Evolutionary conservation across 2,329 filamentous ascomycete genomes (phyloP), one percentile per base, ranked within the genome.

Genomic region (Ilyonectria sp.): DNA sequence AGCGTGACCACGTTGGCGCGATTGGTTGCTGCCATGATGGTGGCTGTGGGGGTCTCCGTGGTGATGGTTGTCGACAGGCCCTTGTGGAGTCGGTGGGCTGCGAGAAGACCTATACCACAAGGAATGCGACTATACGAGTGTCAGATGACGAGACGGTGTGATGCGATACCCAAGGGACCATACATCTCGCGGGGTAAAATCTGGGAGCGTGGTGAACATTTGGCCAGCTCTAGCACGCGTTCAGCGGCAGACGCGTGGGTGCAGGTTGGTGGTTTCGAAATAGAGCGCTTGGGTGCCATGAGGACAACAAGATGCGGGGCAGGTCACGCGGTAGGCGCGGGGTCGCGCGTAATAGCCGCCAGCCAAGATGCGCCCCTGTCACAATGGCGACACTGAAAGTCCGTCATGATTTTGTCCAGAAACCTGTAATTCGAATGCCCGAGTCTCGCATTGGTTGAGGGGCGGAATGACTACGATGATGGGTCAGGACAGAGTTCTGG

Each of bases 71-170:
- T 82, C 78, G 68, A 79, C 72, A 52, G 81, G 75, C 64, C 80
- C 70, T 69, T 76, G 69, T 58, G 80, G 77, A 67, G 77, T 75
- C 58, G 78, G 76, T 19, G 86, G 87, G 76, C 83, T 84, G 57
- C 89, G 87, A 6, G 90, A 87, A 13, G 91, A 90, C 37, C 88
- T 89, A 79, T 93, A 93, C 92, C 92, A 94, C 66, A 94, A 86
- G 59, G 89, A 87, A 79, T 94, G 90, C 40, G 91, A 91, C 92
- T 94, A 73, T 43, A 43, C 15, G 15, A n/a, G 17, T 31, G 53
- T 76, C 57, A 76, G 65, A 17, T 54, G 19, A 11, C 9, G 26
- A n/a, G n/a, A 23, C 15, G n/a, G 21, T 19, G 15, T 17, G n/a
- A 7, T 17, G 17, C 6, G 3, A 54, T 26, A 43, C 40, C 60